These are phyloP conservation scores for Pythium sukuiense DNA, from an alignment of 352 stramenopile species.

Conservation along the genomic window DNA sequence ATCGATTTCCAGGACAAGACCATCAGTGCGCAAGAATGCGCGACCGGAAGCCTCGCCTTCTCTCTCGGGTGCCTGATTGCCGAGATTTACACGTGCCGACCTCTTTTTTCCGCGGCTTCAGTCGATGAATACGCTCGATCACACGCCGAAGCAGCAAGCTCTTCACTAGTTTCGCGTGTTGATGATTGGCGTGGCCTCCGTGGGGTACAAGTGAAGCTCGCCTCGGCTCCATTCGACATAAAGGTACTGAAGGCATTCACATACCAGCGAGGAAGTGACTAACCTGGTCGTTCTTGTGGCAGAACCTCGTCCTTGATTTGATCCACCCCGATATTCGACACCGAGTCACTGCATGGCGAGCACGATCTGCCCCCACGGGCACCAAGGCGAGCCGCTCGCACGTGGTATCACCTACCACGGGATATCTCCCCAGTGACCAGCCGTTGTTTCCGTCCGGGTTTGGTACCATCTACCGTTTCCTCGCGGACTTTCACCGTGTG, in stretches of 20 bases:
- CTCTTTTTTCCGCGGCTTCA: slow-evolving; percentile 61
- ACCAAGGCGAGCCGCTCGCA: neutral
- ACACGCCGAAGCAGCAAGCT: slow-evolving; percentile 10
- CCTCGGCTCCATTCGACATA: slow-evolving; percentile 43
- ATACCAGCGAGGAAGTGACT: neutral
- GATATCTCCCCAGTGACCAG: neutral
- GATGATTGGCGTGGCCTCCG: neutral
- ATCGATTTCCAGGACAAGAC: neutral
- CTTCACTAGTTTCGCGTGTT: neutral
- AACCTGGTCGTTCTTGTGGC: neutral
- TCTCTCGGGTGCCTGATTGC: slow-evolving; percentile 66
- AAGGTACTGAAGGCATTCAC: slow-evolving; percentile 31
- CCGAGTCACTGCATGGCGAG: slow-evolving; percentile 24
- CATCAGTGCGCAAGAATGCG: neutral
- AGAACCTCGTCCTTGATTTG: slow-evolving; percentile 19
- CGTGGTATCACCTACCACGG: neutral
- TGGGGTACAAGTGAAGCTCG: slow-evolving; percentile 3
- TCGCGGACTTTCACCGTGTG: slow-evolving; percentile 36
- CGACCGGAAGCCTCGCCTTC: slow-evolving; percentile 44
- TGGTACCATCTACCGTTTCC: slow-evolving; percentile 46
- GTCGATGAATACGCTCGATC: slow-evolving; percentile 40
- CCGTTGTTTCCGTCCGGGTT: slow-evolving; percentile 51
- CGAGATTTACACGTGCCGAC: slow-evolving; percentile 57
- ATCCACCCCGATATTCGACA: slow-evolving; percentile 21
- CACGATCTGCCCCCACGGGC: neutral